Evolutionary conservation across 2,329 filamentous ascomycete species (phyloP), one percentile per base, ranked within the genome.

Genomic region (Fusarium cyanostomum): DNA sequence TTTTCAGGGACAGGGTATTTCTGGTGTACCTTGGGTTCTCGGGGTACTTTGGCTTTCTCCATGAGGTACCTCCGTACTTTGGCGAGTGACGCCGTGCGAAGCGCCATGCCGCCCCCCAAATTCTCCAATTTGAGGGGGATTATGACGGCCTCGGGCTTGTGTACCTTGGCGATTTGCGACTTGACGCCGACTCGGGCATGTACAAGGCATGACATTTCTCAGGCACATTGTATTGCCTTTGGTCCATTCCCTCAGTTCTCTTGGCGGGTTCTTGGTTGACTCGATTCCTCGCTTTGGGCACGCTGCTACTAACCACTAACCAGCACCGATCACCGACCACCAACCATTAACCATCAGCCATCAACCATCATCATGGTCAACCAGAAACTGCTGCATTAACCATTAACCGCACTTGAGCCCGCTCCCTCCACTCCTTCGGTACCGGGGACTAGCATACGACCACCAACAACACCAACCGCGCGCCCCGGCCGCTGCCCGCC

Each of bases 101-200:
- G 68, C 68, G 68, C 68, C 68, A 69, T 68, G 67, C 68, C 67
- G 66, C 68, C 61, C 49, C 56, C 59, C 52, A 57, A 63, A 46
- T 49, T 59, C 49, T 59, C 46, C 51, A 52, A 44, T 13, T 48
- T 38, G 35, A 46, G 44, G 42, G 45, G 24, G 44, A 35, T 26
- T 55, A 27, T 34, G 38, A 52, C 59, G 54, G 53, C 55, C 27
- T 55, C 41, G 55, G 62, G 59, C 54, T 59, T 37, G 21, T 26
- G 28, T 34, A 28, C 24, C 18, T 59, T 67, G 64, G 60, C 52
- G 58, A 60, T 37, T 52, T 13, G 35, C 52, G 49, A 61, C 62
- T 68, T 31, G 31, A 54, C 43, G 52, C 43, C 43, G 50, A 62
- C 39, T 48, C 28, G 37, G 33, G 46, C 57, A 49, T 26, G 33